These are phyloP conservation scores for Halenospora varia DNA, from an alignment of 495 filamentous ascomycete genomes.

Conservation along the genomic window DNA sequence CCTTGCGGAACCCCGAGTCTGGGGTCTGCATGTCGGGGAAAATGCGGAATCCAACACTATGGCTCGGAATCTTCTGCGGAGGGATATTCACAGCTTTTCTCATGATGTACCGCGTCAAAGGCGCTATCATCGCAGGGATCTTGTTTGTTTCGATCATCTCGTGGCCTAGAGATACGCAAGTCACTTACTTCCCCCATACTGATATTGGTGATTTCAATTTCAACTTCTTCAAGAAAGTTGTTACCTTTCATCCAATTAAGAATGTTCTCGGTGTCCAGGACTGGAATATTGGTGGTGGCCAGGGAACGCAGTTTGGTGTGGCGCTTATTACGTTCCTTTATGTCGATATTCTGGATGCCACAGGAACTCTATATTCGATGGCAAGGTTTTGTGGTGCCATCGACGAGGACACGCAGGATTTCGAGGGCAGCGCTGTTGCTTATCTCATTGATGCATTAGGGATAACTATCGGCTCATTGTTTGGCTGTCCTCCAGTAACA, in stretches of 20 bases:
- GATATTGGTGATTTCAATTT: slow-evolving; percentile 59
- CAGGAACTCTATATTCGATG: slow-evolving; percentile 80
- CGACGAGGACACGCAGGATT: slow-evolving; percentile 69
- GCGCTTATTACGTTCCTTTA: slow-evolving; percentile 83
- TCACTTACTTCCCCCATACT: slow-evolving; percentile 76
- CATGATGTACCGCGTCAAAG: slow-evolving; percentile 81
- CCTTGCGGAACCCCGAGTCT: not conserved
- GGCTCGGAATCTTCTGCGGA: slow-evolving; percentile 80
- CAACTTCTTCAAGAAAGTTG: slow-evolving; percentile 81
- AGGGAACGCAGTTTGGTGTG: slow-evolving; percentile 66
- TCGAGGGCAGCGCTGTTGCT: slow-evolving; percentile 71
- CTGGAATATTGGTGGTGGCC: slow-evolving; percentile 57
- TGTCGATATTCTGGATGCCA: slow-evolving; percentile 77
- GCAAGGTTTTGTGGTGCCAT: slow-evolving; percentile 71
- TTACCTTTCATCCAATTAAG: slow-evolving; percentile 71
- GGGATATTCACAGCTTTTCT: slow-evolving; percentile 70
- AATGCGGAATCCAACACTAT: slow-evolving; percentile 75
- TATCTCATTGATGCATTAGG: slow-evolving; percentile 75
- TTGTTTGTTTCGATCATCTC: slow-evolving; percentile 79
- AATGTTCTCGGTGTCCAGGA: slow-evolving; percentile 60
- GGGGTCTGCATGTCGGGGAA: slow-evolving; percentile 43
- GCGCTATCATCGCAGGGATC: slow-evolving; percentile 76
- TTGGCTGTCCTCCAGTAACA: slow-evolving; percentile 72
- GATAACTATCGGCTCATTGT: slow-evolving; percentile 71
- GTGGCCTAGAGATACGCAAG: slow-evolving; percentile 68